phyloP scores from a whole-genome alignment of 2,329 filamentous ascomycete species.

The Trichothecium sympodiale region DNA sequence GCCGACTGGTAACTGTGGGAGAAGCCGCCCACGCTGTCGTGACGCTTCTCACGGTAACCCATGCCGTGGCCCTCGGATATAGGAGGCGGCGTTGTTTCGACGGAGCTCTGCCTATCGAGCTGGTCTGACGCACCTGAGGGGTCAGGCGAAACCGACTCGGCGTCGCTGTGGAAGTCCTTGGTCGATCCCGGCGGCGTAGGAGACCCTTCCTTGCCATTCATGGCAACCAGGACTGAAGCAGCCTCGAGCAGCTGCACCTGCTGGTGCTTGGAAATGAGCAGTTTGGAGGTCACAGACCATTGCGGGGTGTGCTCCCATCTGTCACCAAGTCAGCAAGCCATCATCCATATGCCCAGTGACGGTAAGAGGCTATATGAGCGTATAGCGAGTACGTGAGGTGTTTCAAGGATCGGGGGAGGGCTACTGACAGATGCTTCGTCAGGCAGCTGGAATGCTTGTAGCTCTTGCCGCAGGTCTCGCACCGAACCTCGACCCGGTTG shows the following conservation, averaged over 20 bases:
- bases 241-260: constrained; percentile 96
- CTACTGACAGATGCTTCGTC: constrained; percentile 98
- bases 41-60: constrained; percentile 45
- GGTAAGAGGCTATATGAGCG: background rate
- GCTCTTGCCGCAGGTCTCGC: constrained; percentile 96
- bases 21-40: constrained; percentile 45
- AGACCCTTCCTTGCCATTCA: constrained; percentile 53
- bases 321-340: constrained; percentile 14
- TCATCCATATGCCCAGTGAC: constrained; percentile 4
- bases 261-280: constrained; percentile 98
- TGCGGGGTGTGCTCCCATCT: constrained; percentile 99
- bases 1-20: constrained; percentile 75
- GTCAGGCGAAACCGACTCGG: constrained; percentile 70
- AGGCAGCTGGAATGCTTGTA: constrained; percentile 99
- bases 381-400: background rate
- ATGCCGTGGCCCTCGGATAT: constrained; percentile 50
- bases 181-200: constrained; percentile 54
- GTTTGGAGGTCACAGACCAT: constrained; percentile 93
- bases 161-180: constrained; percentile 63
- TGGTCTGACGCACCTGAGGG: constrained; percentile 73
- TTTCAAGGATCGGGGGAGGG: constrained; percentile 31
- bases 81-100: constrained; percentile 86
- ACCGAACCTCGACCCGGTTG: constrained; percentile 78
- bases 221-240: constrained; percentile 87
- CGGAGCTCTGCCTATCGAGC: constrained; percentile 69